Evolutionary conservation across 306 rosid genomes (phyloP).

Genomic region (cucumber (Cucumis sativus)): DNA sequence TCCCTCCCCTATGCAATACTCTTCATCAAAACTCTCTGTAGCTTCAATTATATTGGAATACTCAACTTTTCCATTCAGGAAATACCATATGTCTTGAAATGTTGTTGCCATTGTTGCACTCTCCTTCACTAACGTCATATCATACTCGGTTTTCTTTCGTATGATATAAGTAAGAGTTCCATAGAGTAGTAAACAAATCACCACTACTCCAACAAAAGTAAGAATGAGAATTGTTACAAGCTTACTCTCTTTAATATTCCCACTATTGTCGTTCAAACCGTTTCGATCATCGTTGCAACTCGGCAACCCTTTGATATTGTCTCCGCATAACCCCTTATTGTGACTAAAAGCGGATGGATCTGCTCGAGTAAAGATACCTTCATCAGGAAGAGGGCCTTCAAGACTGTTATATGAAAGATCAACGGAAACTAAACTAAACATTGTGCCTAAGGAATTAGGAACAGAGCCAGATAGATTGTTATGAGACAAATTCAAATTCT

Average conservation of each 20-base stretch:
- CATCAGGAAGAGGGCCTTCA: conserved; percentile 30
- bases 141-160: not conserved
- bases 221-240: conserved; percentile 10
- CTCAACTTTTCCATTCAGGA: conserved; percentile 24
- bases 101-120: not conserved
- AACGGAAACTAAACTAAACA: conserved; percentile 28
- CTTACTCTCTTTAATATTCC: not conserved
- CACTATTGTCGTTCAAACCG: not conserved
- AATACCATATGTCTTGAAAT: conserved; percentile 25
- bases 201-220: conserved; percentile 13
- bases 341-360: conserved; percentile 20
- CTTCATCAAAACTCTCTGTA: conserved; percentile 20
- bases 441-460: conserved; percentile 16
- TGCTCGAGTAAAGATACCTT: conserved; percentile 15
- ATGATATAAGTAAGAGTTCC: not conserved
- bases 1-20: conserved; percentile 30
- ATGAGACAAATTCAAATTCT: conserved; percentile 39
- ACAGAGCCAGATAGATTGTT: conserved; percentile 35
- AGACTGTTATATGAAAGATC: conserved; percentile 37
- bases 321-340: conserved; percentile 25
- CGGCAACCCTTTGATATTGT: conserved; percentile 7
- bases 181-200: conserved; percentile 2
- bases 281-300: conserved; percentile 11
- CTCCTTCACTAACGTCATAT: not conserved
- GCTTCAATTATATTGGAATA: conserved; percentile 30